Evolutionary conservation across 352 stramenopile species (phyloP), one percentile per base, ranked within the genome.

Genomic region (Pythium apleroticum): DNA sequence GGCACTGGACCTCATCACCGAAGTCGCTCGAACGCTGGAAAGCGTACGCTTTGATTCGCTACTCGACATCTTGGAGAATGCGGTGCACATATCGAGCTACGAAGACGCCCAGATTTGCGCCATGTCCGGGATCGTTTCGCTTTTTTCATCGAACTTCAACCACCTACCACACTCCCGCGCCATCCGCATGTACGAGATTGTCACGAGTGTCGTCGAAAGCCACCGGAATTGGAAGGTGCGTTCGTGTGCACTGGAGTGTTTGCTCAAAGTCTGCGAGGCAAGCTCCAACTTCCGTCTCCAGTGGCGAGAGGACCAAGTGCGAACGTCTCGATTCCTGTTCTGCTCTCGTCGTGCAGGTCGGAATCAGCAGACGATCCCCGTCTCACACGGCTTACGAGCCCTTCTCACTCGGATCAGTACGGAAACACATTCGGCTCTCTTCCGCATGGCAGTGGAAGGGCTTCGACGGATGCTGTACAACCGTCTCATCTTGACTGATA

Each of bases 61-160:
- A 14, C 70, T 96, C 12, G 86, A 95, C 35, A 85, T 95, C 22
- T 63, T 96, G 24, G 80, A 88, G 28, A 90, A 74, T 45, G 81
- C 85, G 5, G 78, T 93, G 48, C 72, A 74, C 22, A 55, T 88
- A 24, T 86, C 88, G n/a, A 73, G 62, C 8, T 80, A 84, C 54
- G 77, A 87, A 59, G 82, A 96, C 49, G 68, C 86, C 24, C 87
- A 95, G 39, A 57, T 88, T 20, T 69, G 80, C 17, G 87, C 87
- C 7, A 74, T 76, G 8, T 69, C 71, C 0, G 80, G 84, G 0
- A 80, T 95, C 24, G 81, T 87, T 24, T 80, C 81, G 14, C 67
- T 96, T 20, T 95, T 96, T 39, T 88, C 76, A 7, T 88, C 79
- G 43, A 82, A 78, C 33, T 96, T 96, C 41, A 74, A 91, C 55